A percentile compares a stretch with the other conserved stretches of the same genome.
Conservation (phyloP, 495 filamentous ascomycete genomes). For the Penicillium ochrochloron region DNA sequence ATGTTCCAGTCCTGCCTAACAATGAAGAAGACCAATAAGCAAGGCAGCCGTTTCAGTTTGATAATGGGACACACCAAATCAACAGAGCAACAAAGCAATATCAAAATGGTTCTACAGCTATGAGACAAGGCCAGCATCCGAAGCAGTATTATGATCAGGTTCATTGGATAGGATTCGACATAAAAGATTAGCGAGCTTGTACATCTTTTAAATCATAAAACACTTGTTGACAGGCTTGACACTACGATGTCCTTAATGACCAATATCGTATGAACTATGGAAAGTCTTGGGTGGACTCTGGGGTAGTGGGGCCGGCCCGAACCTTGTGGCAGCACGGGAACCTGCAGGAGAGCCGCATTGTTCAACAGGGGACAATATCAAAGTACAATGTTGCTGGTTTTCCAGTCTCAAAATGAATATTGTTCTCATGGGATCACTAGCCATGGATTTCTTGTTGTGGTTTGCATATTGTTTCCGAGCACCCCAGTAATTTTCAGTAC, state of each 20-base stretch:
- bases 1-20: neutral
- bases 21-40: neutral
- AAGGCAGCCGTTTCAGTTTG: neutral
- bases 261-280: neutral
- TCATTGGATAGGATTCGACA: neutral
- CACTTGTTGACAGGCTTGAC: neutral
- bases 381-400: neutral
- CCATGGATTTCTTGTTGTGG: neutral
- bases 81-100: neutral
- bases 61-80: neutral
- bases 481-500: neutral
- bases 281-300: neutral
- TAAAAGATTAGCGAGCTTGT: neutral
- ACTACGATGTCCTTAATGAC: neutral
- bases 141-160: neutral
- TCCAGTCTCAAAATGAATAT: neutral
- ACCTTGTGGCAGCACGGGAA: neutral
- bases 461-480: neutral
- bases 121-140: neutral
- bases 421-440: neutral
- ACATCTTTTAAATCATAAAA: neutral
- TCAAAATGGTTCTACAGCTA: neutral
- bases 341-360: conserved; percentile 4
- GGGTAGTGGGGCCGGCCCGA: conserved; percentile 8
- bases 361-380: neutral